Conservation (phyloP, 768 basidiomycete genomes). For the Boletus rubropictus region DNA sequence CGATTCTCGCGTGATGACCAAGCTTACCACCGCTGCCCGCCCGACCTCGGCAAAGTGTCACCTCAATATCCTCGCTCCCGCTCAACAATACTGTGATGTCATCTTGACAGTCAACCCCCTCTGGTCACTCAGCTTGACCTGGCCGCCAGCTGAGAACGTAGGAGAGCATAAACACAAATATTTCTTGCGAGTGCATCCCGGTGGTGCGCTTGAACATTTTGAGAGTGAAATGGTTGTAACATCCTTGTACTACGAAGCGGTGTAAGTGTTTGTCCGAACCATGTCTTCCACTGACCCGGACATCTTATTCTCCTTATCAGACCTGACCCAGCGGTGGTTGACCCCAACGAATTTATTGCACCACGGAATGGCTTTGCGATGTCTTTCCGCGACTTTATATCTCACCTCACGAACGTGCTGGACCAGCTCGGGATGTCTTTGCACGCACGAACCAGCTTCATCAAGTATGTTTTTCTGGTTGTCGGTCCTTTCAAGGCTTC, state of each 20-base stretch:
- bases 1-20: constrained; percentile 72
- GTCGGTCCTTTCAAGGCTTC: background rate
- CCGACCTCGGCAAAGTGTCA: constrained; percentile 73
- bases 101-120: constrained; percentile 61
- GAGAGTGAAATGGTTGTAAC: constrained; percentile 77
- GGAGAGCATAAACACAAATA: constrained; percentile 73
- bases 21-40: constrained; percentile 68
- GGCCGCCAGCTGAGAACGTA: constrained; percentile 70
- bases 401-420: constrained; percentile 75
- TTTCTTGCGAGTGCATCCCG: constrained; percentile 77
- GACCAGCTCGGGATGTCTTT: constrained; percentile 82
- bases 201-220: constrained; percentile 83
- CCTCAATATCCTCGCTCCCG: constrained; percentile 66
- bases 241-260: constrained; percentile 78
- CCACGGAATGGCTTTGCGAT: constrained; percentile 83
- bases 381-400: constrained; percentile 74
- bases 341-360: constrained; percentile 72
- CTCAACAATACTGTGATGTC: constrained; percentile 76
- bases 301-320: constrained; percentile 34
- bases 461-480: constrained; percentile 50
- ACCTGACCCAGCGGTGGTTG: constrained; percentile 71
- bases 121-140: constrained; percentile 72
- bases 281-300: background rate
- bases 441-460: constrained; percentile 75
- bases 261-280: constrained; percentile 42